These are phyloP conservation scores for Kodamaea derodonti DNA, from an alignment of 1,139 yeast species.

Conservation along the genomic window DNA sequence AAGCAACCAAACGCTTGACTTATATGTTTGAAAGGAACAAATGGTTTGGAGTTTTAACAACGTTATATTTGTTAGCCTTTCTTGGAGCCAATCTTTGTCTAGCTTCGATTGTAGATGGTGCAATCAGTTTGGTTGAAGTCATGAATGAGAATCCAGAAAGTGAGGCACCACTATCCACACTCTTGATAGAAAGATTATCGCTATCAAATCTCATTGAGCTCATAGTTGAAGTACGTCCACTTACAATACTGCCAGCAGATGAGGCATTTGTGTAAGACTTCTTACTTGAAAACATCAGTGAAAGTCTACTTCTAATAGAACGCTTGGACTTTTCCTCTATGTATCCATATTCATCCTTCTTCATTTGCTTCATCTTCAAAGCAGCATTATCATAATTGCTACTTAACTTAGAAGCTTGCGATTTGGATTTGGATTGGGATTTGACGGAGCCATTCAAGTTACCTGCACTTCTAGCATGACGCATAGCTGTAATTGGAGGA, in stretches of 20 bases:
- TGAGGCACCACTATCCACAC: conserved; percentile 1
- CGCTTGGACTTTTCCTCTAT: conserved; percentile 12
- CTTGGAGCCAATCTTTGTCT: conserved; percentile 5
- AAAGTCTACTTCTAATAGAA: conserved; percentile 24
- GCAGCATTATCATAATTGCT: conserved; percentile 8
- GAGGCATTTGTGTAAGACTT: conserved; percentile 7
- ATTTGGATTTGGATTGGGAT: neutral
- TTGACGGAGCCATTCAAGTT: conserved; percentile 1
- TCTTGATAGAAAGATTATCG: neutral
- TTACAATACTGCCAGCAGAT: conserved; percentile 3
- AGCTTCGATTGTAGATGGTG: conserved; percentile 1
- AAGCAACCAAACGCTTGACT: no score
- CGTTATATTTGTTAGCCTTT: conserved; percentile 17
- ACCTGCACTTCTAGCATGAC: conserved; percentile 1
- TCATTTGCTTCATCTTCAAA: conserved; percentile 15
- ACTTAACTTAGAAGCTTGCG: neutral
- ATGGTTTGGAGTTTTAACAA: conserved; percentile 18
- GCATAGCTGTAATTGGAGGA: neutral
- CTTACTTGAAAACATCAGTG: conserved; percentile 20
- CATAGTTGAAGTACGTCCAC: neutral
- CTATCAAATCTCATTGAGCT: neutral
- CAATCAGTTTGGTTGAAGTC: conserved; percentile 7
- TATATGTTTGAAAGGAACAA: conserved; percentile 6
- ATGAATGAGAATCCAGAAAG: conserved; percentile 31
- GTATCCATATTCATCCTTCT: conserved; percentile 10